Evolutionary conservation across 345 rosid genomes (phyloP).

Genomic region (Durio zibethinus): DNA sequence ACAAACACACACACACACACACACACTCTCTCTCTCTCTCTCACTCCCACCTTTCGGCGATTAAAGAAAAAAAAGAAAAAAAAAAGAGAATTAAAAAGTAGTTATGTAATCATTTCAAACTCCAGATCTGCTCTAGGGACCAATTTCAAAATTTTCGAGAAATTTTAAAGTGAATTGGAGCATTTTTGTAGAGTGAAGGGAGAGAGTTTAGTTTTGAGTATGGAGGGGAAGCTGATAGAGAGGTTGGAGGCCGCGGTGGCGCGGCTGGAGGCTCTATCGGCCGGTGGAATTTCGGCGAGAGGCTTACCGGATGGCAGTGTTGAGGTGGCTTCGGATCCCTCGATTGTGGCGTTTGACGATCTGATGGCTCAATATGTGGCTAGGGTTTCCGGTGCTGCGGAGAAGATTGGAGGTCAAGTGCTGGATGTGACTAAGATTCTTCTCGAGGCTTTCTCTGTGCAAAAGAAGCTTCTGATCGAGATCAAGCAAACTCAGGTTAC

Average conservation of each 20-base stretch:
- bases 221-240: slow-evolving; percentile 76
- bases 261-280: slow-evolving; percentile 63
- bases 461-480: slow-evolving; percentile 64
- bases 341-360: slow-evolving; percentile 77
- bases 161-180: not conserved
- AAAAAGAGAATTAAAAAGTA: not conserved
- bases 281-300: slow-evolving; percentile 27
- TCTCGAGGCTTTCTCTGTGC: slow-evolving; percentile 55
- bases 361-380: slow-evolving; percentile 49
- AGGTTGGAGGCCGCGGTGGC: slow-evolving; percentile 82
- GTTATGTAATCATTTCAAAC: not conserved
- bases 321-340: slow-evolving; percentile 52
- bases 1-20: not conserved
- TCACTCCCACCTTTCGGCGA: not conserved
- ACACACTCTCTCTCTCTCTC: no score
- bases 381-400: slow-evolving; percentile 62
- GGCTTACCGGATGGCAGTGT: slow-evolving; percentile 11
- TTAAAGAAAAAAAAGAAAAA: not conserved
- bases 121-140: slow-evolving; percentile 22
- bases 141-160: not conserved
- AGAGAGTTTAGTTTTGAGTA: slow-evolving; percentile 19
- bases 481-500: slow-evolving; percentile 68
- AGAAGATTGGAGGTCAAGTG: slow-evolving; percentile 90
- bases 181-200: not conserved
- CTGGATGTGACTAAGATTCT: slow-evolving; percentile 64